Conservation (phyloP, 768 basidiomycete species). For the Hemileccinum rubropunctum region DNA sequence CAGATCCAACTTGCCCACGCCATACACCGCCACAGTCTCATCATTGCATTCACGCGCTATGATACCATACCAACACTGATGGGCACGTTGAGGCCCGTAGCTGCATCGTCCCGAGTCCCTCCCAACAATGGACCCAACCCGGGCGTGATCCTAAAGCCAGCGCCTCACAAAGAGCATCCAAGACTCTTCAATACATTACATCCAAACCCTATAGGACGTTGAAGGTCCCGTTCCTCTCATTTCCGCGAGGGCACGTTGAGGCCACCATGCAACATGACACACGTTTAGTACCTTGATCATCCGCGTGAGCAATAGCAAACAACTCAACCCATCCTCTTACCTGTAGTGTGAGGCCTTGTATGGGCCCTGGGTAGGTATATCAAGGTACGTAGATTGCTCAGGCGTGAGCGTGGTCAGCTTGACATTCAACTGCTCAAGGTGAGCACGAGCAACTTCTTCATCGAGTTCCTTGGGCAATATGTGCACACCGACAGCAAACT, state of each 20-base stretch:
- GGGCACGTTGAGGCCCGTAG: constrained; percentile 39
- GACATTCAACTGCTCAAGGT: constrained; percentile 88
- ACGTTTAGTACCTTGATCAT: constrained; percentile 29
- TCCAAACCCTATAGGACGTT: constrained; percentile 67
- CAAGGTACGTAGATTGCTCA: constrained; percentile 87
- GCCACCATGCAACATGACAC: constrained; percentile 44
- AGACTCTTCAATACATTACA: no score
- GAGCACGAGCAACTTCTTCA: constrained; percentile 98
- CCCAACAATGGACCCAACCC: no score
- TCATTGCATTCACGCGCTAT: background rate
- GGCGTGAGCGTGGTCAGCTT: constrained; percentile 77
- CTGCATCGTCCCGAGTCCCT: constrained; percentile 12
- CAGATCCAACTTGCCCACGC: constrained; percentile 13
- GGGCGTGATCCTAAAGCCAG: constrained; percentile 3
- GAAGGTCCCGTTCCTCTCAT: constrained; percentile 59
- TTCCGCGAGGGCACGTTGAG: constrained; percentile 76
- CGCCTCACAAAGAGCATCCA: constrained; percentile 39
- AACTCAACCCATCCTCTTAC: constrained; percentile 24
- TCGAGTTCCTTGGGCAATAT: constrained; percentile 98
- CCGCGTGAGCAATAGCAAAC: background rate
- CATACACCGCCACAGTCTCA: background rate
- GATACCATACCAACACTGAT: background rate
- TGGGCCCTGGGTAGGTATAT: constrained; percentile 80
- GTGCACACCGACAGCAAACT: constrained; percentile 97
- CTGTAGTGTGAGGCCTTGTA: constrained; percentile 76